Evolutionary conservation across 108 stramenopile species (phyloP).

Genomic region (Parmales sp.): DNA sequence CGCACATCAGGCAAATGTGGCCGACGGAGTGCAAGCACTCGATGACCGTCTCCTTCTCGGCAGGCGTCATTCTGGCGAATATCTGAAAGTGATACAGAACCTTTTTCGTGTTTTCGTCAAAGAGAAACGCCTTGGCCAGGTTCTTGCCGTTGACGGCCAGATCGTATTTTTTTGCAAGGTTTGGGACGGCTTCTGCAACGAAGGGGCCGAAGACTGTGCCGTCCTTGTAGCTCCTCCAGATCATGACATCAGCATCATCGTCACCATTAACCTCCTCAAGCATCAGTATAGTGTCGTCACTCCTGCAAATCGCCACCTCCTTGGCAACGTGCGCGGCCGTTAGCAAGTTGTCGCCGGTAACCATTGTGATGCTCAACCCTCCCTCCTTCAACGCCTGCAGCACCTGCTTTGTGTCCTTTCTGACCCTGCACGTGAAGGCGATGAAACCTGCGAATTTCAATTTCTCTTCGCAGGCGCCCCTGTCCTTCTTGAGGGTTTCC

Average conservation of each 20-base stretch:
- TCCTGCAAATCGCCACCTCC: conserved; percentile 68
- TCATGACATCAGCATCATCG: conserved; percentile 35
- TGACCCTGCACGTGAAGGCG: conserved; percentile 87
- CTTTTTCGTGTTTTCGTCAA: conserved; percentile 48
- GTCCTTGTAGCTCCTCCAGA: conserved; percentile 78
- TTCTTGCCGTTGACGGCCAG: conserved; percentile 72
- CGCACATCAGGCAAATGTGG: conserved; percentile 84
- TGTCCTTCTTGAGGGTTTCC: conserved; percentile 31
- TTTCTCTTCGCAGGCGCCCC: conserved; percentile 57
- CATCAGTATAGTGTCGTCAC: conserved; percentile 46
- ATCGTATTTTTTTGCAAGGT: conserved; percentile 56
- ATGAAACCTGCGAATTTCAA: conserved; percentile 84
- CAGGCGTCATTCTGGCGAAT: conserved; percentile 92
- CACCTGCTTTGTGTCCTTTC: conserved; percentile 75
- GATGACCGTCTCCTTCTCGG: conserved; percentile 90
- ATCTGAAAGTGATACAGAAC: conserved; percentile 74
- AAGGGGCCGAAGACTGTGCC: conserved; percentile 41
- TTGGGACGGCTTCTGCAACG: conserved; percentile 47
- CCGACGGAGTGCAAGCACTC: conserved; percentile 71
- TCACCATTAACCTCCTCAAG: conserved; percentile 41
- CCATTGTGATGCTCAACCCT: conserved; percentile 82
- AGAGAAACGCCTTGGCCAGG: conserved; percentile 61
- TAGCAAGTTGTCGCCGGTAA: conserved; percentile 88
- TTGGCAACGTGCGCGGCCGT: conserved; percentile 92
- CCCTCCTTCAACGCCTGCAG: conserved; percentile 68